Evolutionary conservation across 768 basidiomycete species (phyloP).

Genomic region (Tephrocybe sp.): DNA sequence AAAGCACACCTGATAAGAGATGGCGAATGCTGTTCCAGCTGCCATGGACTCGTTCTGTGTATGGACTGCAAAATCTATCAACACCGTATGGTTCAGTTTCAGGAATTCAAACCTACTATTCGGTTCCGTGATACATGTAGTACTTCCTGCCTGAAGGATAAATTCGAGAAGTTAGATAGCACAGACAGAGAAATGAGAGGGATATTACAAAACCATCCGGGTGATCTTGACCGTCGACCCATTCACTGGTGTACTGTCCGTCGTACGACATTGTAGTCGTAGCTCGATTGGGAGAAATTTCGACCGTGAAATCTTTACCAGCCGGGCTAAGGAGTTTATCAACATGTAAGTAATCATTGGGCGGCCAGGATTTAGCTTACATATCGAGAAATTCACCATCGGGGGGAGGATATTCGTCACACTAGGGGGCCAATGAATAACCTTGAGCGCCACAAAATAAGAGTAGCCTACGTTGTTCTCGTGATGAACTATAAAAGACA

Average conservation of each 20-base stretch:
- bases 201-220: constrained; percentile 41
- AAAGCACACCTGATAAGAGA: constrained; percentile 44
- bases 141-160: background rate
- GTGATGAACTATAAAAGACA: constrained; percentile 25
- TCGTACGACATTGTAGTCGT: constrained; percentile 44
- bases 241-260: constrained; percentile 36
- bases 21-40: constrained; percentile 57
- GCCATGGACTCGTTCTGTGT: constrained; percentile 50
- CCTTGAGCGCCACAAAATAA: background rate
- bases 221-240: constrained; percentile 46
- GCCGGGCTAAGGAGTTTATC: constrained; percentile 38
- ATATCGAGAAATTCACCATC: constrained; percentile 41
- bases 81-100: background rate
- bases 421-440: constrained; percentile 24
- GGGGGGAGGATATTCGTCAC: constrained; percentile 42
- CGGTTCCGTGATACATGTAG: background rate
- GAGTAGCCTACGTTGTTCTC: constrained; percentile 29
- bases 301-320: constrained; percentile 45
- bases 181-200: background rate
- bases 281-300: constrained; percentile 49
- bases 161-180: background rate
- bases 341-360: background rate
- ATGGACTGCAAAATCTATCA: constrained; percentile 38
- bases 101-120: background rate
- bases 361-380: constrained; percentile 23